Conservation (phyloP, 306 rosid genomes). For the Casuarina cunninghamiana region DNA sequence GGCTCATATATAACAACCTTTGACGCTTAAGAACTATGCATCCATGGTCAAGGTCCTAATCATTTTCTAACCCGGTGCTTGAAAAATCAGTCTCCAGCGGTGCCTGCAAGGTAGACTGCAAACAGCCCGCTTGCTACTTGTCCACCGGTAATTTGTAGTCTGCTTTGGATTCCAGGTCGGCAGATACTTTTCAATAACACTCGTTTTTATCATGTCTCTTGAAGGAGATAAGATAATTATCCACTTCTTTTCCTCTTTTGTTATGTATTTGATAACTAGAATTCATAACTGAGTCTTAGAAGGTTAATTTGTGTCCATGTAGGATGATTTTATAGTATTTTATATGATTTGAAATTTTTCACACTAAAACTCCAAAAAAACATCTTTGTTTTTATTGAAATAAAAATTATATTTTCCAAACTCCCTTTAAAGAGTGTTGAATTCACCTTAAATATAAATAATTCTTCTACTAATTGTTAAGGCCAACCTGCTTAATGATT, state of each 20-base stretch:
- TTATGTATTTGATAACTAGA: background rate
- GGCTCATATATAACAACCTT: background rate
- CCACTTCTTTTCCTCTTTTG: background rate
- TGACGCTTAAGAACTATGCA: background rate
- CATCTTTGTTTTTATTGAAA: too few species aligned
- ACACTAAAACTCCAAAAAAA: too few species aligned
- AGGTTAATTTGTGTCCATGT: too few species aligned
- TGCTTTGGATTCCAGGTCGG: background rate
- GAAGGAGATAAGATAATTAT: background rate
- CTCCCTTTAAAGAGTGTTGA: too few species aligned
- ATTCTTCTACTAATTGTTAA: too few species aligned
- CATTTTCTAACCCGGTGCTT: background rate
- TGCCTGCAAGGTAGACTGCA: background rate
- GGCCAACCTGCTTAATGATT: too few species aligned
- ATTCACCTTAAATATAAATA: too few species aligned
- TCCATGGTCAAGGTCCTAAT: background rate
- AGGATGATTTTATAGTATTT: too few species aligned
- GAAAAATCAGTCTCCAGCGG: background rate
- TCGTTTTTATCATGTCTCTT: background rate
- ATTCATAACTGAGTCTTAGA: too few species aligned
- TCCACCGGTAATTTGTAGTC: background rate
- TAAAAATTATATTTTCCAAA: too few species aligned
- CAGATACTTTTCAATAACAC: background rate
- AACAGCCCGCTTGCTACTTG: background rate
- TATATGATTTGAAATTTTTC: too few species aligned